A percentile compares a stretch with the other conserved stretches of the same genome.
Conservation (phyloP, 306 rosid species). For the Rubus parviflorus region DNA sequence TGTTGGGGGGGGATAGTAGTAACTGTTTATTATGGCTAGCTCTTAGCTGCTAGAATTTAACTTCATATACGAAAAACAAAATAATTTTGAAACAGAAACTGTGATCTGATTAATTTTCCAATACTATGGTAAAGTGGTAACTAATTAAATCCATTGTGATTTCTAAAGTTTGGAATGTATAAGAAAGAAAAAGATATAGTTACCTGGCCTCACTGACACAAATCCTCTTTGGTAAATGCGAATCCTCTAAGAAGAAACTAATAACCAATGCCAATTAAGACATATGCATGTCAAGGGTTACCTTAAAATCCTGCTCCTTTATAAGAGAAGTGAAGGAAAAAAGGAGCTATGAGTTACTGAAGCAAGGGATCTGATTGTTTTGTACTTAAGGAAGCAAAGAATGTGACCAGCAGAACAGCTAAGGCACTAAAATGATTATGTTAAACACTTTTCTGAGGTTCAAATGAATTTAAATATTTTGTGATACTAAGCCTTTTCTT, state of each 20-base stretch:
- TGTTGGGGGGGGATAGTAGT: background rate
- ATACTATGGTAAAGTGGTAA: background rate
- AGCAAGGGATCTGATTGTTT: constrained; percentile 29
- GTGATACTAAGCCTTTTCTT: constrained; percentile 26
- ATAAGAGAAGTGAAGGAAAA: constrained; percentile 4
- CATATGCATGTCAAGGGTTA: background rate
- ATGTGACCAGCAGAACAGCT: background rate
- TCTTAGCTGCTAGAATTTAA: background rate
- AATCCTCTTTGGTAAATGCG: background rate
- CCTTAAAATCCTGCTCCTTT: constrained; percentile 7
- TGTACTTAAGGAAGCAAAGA: constrained; percentile 28
- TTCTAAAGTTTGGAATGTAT: background rate
- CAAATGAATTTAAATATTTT: background rate
- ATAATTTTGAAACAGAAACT: too few species aligned
- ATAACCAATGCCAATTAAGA: background rate
- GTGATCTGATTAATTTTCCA: background rate
- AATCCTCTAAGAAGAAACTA: background rate
- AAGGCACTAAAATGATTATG: background rate
- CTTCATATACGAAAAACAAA: background rate
- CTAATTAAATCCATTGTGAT: background rate
- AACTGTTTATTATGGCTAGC: background rate
- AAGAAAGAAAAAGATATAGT: background rate
- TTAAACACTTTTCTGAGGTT: background rate
- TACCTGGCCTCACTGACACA: constrained; percentile 22
- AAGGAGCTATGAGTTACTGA: constrained; percentile 2